Evolutionary conservation across 2,329 filamentous ascomycete genomes (phyloP).

Genomic region (Cadophora sp.): DNA sequence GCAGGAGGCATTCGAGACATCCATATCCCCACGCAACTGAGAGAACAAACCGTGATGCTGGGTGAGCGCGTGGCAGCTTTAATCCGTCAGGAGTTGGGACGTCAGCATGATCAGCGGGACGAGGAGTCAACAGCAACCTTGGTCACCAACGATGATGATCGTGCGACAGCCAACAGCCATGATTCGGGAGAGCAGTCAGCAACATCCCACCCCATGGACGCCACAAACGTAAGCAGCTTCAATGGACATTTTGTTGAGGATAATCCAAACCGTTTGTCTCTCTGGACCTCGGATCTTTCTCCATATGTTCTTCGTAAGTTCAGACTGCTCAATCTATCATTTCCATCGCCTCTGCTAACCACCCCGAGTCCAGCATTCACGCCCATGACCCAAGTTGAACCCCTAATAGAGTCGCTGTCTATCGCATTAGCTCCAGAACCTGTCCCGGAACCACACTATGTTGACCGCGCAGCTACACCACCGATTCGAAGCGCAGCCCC

Average conservation of each 20-base stretch:
- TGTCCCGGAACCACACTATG: background rate
- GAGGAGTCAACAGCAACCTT: too few species aligned
- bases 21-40: background rate
- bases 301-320: background rate
- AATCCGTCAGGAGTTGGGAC: too few species aligned
- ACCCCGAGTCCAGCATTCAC: background rate
- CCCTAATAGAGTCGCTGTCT: background rate
- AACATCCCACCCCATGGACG: too few species aligned
- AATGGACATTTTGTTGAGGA: too few species aligned
- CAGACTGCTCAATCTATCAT: background rate
- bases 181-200: too few species aligned
- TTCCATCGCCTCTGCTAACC: background rate
- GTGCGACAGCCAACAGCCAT: too few species aligned
- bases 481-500: constrained; percentile 10
- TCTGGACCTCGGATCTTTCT: too few species aligned
- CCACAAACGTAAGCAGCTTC: too few species aligned
- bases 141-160: too few species aligned
- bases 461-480: constrained; percentile 1
- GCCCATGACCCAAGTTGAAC: background rate
- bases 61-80: background rate
- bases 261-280: too few species aligned
- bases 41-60: background rate
- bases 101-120: too few species aligned
- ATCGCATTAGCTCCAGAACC: background rate
- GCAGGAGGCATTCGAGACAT: background rate